Percentiles rank a stretch among this genome's conserved stretches.
phyloP scores from a whole-genome alignment of 1,284 basidiomycete genomes.

The Leucoagaricus sp. region DNA sequence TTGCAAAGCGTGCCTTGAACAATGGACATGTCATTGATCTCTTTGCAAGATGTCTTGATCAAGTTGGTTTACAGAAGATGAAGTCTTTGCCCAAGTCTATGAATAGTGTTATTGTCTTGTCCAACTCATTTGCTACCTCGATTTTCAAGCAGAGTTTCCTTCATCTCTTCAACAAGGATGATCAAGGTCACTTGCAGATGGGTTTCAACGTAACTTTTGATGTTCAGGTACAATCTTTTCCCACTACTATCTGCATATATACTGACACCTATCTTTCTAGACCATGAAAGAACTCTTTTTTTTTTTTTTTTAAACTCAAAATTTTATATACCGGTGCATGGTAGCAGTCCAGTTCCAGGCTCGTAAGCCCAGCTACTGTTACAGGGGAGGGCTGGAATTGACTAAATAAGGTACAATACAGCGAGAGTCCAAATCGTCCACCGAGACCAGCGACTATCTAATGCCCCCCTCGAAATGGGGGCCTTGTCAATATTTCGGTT shows the following conservation, averaged over 20 bases:
- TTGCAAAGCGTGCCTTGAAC: constrained; percentile 92
- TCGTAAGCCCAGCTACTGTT: too few species aligned
- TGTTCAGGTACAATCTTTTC: constrained; percentile 69
- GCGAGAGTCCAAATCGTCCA: too few species aligned
- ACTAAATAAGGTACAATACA: too few species aligned
- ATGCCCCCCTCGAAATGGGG: too few species aligned
- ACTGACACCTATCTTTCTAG: constrained; percentile 37
- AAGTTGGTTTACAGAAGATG: constrained; percentile 98
- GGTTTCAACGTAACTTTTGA: constrained; percentile 99
- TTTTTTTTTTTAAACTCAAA: too few species aligned
- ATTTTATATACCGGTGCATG: too few species aligned
- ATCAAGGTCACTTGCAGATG: constrained; percentile 92
- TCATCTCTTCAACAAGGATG: constrained; percentile 92
- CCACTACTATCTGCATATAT: background rate
- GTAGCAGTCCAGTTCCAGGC: too few species aligned
- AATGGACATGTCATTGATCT: constrained; percentile 96
- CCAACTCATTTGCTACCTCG: constrained; percentile 97
- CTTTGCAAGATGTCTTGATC: constrained; percentile 97
- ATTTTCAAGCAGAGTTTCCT: constrained; percentile 99
- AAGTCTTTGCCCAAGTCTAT: constrained; percentile 94
- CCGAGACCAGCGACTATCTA: too few species aligned
- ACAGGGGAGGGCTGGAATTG: too few species aligned
- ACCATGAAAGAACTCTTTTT: too few species aligned
- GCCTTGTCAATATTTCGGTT: too few species aligned
- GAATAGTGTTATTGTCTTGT: constrained; percentile 95